Conservation (phyloP, 2,329 filamentous ascomycete genomes). For the Cladosporium sp. region DNA sequence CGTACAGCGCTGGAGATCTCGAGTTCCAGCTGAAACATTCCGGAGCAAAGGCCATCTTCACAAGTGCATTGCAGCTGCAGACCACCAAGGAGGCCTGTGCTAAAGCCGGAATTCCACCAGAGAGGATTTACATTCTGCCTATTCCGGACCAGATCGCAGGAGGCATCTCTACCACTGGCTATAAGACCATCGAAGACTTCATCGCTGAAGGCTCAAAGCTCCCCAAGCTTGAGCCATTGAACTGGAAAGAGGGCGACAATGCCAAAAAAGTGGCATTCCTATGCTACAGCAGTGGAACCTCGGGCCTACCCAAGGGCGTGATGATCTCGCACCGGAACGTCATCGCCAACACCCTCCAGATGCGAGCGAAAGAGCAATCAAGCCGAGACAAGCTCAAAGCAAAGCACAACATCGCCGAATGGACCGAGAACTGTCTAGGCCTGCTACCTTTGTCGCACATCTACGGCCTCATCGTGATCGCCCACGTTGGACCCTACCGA, state of each 20-base stretch:
- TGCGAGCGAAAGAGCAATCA: constrained; percentile 47
- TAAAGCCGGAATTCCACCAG: constrained; percentile 58
- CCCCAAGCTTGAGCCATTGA: constrained; percentile 50
- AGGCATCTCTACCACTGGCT: constrained; percentile 46
- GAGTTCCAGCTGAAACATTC: constrained; percentile 69
- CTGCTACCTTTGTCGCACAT: constrained; percentile 81
- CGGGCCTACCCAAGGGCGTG: constrained; percentile 68
- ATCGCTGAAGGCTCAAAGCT: constrained; percentile 57
- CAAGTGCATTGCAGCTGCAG: constrained; percentile 62
- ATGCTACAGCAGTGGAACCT: constrained; percentile 77
- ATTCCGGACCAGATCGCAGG: constrained; percentile 54
- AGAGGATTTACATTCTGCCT: constrained; percentile 66
- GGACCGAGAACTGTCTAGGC: constrained; percentile 57
- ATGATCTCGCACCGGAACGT: constrained; percentile 79
- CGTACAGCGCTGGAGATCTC: constrained; percentile 66
- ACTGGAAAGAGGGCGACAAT: constrained; percentile 62
- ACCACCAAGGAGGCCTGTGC: constrained; percentile 62
- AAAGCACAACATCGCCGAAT: constrained; percentile 25
- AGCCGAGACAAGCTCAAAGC: constrained; percentile 32
- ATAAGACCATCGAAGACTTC: constrained; percentile 64
- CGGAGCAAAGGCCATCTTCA: constrained; percentile 66
- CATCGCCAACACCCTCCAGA: constrained; percentile 70
- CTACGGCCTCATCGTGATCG: constrained; percentile 70
- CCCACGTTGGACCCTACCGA: constrained; percentile 60
- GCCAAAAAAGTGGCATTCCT: constrained; percentile 68